Evolutionary conservation across 768 basidiomycete species (phyloP), one percentile per base, ranked within the genome.

Genomic region (Lepiota brunneoincarnata): DNA sequence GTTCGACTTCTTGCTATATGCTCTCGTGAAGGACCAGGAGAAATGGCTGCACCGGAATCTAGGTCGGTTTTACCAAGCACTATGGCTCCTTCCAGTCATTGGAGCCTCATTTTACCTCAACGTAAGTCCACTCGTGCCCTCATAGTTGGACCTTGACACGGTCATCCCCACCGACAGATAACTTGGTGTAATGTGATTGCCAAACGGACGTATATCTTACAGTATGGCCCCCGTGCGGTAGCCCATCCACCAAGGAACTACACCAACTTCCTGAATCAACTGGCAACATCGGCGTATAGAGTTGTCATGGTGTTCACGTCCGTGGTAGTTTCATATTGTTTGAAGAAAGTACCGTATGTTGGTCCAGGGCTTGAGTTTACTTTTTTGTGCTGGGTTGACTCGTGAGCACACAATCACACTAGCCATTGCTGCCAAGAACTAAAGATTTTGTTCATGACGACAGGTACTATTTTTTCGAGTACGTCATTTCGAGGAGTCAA

Each of bases 381-480:
- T 4, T 94, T 92, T 64, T 70, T 92, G 54, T 93, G 89, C 62
- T 91, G 92, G 87, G 77, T 93, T 41, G 86, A 94, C 66, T 78
- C 92, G 87, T 93, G 68, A 78, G 91, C 87, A 3, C 21, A 21
- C 28, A 11, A 45, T 43, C 26, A 38, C 17, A 24, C 14, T 26
- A 20, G n/a, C 41, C 17, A 41, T 42, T 54, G 36, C 7, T 26
- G n/a, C 4, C 47, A 15, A 44, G 40, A 36, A 21, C 36, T 58
- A 31, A n/a, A 46, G 49, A 39, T 34, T 45, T 45, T 28, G 20
- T 34, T 23, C 53, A 18, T 36, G 40, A n/a, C 47, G 35, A 20
- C 60, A 92, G 91, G 43, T 94, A 92, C 67, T 94, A 94, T 69
- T 92, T 87, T 69, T 94, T 93, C 62, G 92, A 94, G 91, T 93